phyloP scores from a whole-genome alignment of 805 yeast species.

The Geotrichum ghanense region DNA sequence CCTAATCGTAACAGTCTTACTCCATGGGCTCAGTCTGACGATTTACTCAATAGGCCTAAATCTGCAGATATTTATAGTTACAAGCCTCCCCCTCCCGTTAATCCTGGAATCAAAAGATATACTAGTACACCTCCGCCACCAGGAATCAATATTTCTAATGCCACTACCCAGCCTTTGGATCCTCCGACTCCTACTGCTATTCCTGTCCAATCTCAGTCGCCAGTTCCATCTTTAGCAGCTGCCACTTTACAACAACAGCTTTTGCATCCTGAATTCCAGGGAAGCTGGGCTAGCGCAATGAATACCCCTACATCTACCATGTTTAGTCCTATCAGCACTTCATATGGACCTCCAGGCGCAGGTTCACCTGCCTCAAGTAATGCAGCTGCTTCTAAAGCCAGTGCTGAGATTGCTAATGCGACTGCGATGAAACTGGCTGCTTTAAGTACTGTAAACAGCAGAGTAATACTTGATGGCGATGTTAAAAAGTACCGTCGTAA shows the following conservation, averaged over 20 bases:
- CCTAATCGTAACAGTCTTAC: background rate
- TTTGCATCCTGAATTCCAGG: conserved; percentile 1
- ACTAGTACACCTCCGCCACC: conserved; percentile 1
- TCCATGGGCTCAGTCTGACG: background rate
- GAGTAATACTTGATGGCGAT: conserved; percentile 34
- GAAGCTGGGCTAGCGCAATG: conserved; percentile 22
- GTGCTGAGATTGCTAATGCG: conserved; percentile 20
- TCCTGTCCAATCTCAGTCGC: too few relatives aligned
- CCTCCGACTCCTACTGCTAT: background rate
- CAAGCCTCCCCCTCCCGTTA: background rate
- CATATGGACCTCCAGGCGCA: background rate
- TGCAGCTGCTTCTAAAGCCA: conserved; percentile 13
- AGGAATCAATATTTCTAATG: background rate
- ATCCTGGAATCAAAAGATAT: background rate
- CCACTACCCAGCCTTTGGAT: background rate
- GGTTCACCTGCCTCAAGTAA: conserved; percentile 1
- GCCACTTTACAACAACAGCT: conserved; percentile 2
- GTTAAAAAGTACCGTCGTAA: conserved; percentile 20
- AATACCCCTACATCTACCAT: conserved; percentile 17
- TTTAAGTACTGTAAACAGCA: conserved; percentile 39
- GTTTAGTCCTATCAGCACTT: conserved; percentile 6
- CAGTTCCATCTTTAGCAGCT: background rate
- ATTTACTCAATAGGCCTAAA: background rate
- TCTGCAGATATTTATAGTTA: background rate
- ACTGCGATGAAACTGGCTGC: conserved; percentile 55